Conservation (phyloP, 768 basidiomycete species). For the Calvatia gigantea region DNA sequence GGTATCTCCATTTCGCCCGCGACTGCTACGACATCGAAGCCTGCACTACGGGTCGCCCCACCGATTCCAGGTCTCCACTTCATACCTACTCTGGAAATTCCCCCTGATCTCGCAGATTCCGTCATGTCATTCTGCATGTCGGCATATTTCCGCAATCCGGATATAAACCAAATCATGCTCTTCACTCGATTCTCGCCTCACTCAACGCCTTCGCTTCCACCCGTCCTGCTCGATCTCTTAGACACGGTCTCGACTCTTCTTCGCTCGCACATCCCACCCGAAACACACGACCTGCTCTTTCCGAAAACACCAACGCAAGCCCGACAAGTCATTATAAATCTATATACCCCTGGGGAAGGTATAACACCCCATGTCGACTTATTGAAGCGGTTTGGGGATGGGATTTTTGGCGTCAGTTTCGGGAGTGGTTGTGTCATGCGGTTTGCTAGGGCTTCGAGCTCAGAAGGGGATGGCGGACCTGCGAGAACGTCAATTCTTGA, state of each 20-base stretch:
- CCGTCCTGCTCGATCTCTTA: constrained; percentile 52
- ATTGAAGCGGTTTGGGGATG: constrained; percentile 79
- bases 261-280: constrained; percentile 42
- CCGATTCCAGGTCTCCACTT: constrained; percentile 67
- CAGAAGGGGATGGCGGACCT: not conserved
- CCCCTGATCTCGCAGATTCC: constrained; percentile 46
- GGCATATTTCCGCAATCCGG: constrained; percentile 47
- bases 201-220: constrained; percentile 40
- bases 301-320: constrained; percentile 45
- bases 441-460: constrained; percentile 40
- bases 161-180: constrained; percentile 83
- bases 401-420: constrained; percentile 85
- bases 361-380: constrained; percentile 89
- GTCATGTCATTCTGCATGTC: constrained; percentile 49
- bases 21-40: not conserved
- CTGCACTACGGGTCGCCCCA: constrained; percentile 30
- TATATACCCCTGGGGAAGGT: constrained; percentile 87
- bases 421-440: constrained; percentile 79
- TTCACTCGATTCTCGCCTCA: constrained; percentile 50
- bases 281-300: constrained; percentile 58
- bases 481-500: not conserved
- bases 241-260: constrained; percentile 45
- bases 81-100: constrained; percentile 46
- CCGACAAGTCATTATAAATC: constrained; percentile 86
- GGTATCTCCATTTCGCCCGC: not conserved